Evolutionary conservation across 2,329 filamentous ascomycete genomes (phyloP), one percentile per base, ranked within the genome.

Genomic region (Hymenoscyphus fructigenus): DNA sequence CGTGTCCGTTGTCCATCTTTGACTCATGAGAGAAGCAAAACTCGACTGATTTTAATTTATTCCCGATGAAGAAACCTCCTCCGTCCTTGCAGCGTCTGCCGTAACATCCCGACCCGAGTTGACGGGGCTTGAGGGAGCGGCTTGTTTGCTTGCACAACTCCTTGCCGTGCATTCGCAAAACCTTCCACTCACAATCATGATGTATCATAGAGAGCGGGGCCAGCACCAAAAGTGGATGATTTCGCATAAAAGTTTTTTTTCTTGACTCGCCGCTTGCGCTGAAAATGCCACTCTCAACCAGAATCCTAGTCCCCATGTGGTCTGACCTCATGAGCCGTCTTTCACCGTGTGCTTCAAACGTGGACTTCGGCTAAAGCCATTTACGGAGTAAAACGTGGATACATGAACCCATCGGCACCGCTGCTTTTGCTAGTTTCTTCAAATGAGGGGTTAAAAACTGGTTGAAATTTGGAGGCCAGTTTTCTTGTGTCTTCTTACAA

Each of bases 51-150:
- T 47, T 14, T 47, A n/a, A 2, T 47, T 9, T 23, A 23, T 50
- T 23, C 44, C 44, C 44, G 44, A 50, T 50, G 34, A 47, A n/a
- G 15, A n/a, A 47, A 7, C 41, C 20, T 50, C 20, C 44, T n/a
- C 20, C 15, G 41, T 23, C 20, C 20, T 10, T 50, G 44, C 20
- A 50, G 17, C 41, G 5, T 23, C n/a, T 50, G 44, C 44, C 44
- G 44, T 50, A 50, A 50, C 44, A 50, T 50, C 44, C 44, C 41
- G 41, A 44, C n/a, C 41, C 38, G 38, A 41, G n/a, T 44, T n/a
- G 36, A 38, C 36, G 36, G 36, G 36, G 36, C 36, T 41, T 12
- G 36, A 41, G 36, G 9, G 29, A 32, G 29, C 29, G 36, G 36
- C 36, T 41, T 41, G 15, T 14, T 6, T 6, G 41, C 38, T 44